A percentile compares a stretch with the other conserved stretches of the same genome.
Evolutionary conservation across 768 basidiomycete genomes (phyloP).

Genomic region (Leccinellum luteum): DNA sequence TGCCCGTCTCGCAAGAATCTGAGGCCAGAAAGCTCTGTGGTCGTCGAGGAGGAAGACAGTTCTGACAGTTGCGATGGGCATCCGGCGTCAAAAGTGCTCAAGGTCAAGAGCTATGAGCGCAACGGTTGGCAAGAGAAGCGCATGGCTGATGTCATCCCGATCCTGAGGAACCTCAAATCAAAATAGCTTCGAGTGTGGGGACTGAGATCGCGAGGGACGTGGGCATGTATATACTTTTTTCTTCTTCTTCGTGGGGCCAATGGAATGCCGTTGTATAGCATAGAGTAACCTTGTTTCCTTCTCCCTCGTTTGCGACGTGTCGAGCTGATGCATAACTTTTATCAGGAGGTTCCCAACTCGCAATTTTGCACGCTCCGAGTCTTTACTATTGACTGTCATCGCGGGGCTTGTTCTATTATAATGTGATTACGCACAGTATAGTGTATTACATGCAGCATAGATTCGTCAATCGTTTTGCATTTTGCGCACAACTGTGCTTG

Average conservation of each 20-base stretch:
- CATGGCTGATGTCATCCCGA: conserved; percentile 31
- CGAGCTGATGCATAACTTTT: not conserved
- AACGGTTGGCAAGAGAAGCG: conserved; percentile 22
- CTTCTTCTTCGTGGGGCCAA: not conserved
- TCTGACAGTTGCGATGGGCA: not conserved
- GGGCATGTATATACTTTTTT: not conserved
- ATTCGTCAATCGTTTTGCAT: not conserved
- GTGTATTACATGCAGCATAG: not conserved
- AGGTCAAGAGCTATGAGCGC: conserved; percentile 11
- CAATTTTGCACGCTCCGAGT: not conserved
- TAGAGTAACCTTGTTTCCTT: not conserved
- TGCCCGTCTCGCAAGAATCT: conserved; percentile 1
- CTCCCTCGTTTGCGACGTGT: not conserved
- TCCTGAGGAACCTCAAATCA: conserved; percentile 24
- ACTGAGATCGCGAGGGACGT: not conserved
- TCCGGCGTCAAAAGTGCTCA: conserved; percentile 7
- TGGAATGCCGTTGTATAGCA: not conserved
- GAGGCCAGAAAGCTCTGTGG: not conserved
- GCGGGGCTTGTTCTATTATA: not conserved
- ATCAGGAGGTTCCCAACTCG: not conserved
- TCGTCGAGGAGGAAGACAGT: not conserved
- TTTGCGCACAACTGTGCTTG: not conserved
- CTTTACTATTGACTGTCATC: not conserved
- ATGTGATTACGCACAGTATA: conserved; percentile 4
- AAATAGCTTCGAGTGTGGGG: conserved; percentile 6